Percentiles rank a stretch among this genome's conserved stretches.
Conservation (phyloP, 2,329 filamentous ascomycete species). For the Penicillium sp. region DNA sequence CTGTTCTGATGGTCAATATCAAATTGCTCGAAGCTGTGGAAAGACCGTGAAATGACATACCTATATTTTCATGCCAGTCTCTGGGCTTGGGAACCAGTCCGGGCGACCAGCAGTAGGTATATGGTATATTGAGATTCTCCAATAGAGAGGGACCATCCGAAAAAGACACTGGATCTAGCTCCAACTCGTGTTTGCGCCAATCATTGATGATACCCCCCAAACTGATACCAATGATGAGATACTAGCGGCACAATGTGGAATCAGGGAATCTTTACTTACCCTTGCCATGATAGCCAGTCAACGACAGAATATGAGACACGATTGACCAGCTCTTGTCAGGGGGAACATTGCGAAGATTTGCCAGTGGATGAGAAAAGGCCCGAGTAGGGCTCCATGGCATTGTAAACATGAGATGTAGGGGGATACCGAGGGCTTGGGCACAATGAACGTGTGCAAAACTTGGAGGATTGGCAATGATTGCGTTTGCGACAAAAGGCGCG, state of each 20-base stretch:
- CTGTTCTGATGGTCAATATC: slow-evolving; percentile 41
- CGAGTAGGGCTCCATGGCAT: slow-evolving; percentile 89
- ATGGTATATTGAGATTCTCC: slow-evolving; percentile 50
- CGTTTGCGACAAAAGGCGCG: slow-evolving; percentile 76
- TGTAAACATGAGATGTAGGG: slow-evolving; percentile 84
- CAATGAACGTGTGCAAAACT: slow-evolving; percentile 75
- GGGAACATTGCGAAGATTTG: slow-evolving; percentile 53
- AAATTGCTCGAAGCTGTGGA: background rate
- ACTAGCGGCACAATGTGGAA: background rate
- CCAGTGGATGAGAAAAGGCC: slow-evolving; percentile 80
- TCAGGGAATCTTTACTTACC: slow-evolving; percentile 52
- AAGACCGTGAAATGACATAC: background rate
- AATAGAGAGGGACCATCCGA: background rate
- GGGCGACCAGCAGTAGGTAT: slow-evolving; percentile 12
- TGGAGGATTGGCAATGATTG: slow-evolving; percentile 79
- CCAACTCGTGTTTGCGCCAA: slow-evolving; percentile 15
- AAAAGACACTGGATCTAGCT: background rate
- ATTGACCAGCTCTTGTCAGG: background rate
- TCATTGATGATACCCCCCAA: slow-evolving; percentile 75
- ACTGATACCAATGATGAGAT: no score
- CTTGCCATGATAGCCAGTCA: background rate
- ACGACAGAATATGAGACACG: background rate
- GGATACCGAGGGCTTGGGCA: no score
- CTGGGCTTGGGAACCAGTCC: slow-evolving; percentile 9
- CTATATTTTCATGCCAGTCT: slow-evolving; percentile 9